Evolutionary conservation across 73 alveolate genomes (phyloP).

Genomic region (Paramecium sonneborni): DNA sequence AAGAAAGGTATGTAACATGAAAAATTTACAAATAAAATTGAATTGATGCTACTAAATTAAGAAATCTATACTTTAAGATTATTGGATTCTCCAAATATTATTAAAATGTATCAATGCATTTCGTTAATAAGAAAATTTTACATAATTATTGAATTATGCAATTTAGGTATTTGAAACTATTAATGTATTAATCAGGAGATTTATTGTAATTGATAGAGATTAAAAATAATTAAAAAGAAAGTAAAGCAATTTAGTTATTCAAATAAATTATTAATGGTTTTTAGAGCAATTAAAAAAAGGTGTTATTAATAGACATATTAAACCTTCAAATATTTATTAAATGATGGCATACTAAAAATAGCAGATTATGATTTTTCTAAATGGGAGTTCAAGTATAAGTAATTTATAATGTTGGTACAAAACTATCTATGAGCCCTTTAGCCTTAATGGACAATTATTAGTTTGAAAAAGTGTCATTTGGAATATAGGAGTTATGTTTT

Average conservation of each 20-base stretch:
- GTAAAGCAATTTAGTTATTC: neutral
- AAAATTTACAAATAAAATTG: slow-evolving; percentile 50
- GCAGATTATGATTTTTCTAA: slow-evolving; percentile 69
- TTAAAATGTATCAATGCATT: slow-evolving; percentile 25
- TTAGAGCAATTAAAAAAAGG: slow-evolving; percentile 37
- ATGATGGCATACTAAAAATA: slow-evolving; percentile 58
- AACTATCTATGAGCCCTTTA: slow-evolving; percentile 82
- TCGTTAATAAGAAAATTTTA: neutral
- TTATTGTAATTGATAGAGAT: neutral
- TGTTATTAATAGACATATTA: slow-evolving; percentile 70
- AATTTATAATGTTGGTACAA: slow-evolving; percentile 85
- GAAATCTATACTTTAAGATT: slow-evolving; percentile 42
- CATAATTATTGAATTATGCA: slow-evolving; percentile 59
- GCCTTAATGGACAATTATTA: slow-evolving; percentile 79
- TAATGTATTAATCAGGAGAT: neutral
- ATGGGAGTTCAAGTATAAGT: slow-evolving; percentile 31
- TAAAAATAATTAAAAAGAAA: slow-evolving; percentile 20
- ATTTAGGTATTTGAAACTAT: slow-evolving; percentile 36
- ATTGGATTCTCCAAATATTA: slow-evolving; percentile 21
- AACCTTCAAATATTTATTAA: slow-evolving; percentile 67
- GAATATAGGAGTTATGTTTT: slow-evolving; percentile 84
- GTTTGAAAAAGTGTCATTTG: slow-evolving; percentile 83
- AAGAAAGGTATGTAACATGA: slow-evolving; percentile 45
- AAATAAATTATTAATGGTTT: slow-evolving; percentile 37
- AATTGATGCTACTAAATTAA: slow-evolving; percentile 4